A percentile compares a stretch with the other conserved stretches of the same genome.
Evolutionary conservation across 2,329 filamentous ascomycete species (phyloP).

Genomic region (Paramyrothecium roridum): DNA sequence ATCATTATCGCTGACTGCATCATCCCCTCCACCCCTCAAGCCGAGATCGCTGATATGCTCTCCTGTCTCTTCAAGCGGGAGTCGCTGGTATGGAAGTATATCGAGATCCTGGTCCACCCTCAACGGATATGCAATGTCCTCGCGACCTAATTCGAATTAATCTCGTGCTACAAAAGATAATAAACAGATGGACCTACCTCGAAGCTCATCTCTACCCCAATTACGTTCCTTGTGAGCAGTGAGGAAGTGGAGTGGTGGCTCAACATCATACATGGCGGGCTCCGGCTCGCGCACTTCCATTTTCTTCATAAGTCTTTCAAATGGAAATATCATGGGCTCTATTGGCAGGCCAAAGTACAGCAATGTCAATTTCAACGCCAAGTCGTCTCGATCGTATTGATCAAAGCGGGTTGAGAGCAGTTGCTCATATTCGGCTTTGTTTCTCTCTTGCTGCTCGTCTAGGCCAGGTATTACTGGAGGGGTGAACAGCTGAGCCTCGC

Average conservation of each 20-base stretch:
- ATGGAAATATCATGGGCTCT: slow-evolving; percentile 26
- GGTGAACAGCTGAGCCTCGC: slow-evolving; percentile 29
- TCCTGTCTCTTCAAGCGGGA: neutral
- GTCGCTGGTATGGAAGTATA: neutral
- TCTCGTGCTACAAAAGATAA: accelerated
- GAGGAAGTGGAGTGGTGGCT: slow-evolving; percentile 28
- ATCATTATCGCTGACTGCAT: neutral
- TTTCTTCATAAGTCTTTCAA: slow-evolving; percentile 19
- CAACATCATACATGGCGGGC: slow-evolving; percentile 11
- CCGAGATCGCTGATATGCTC: slow-evolving; percentile 1
- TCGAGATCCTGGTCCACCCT: neutral
- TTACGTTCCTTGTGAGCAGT: slow-evolving; percentile 24
- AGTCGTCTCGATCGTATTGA: slow-evolving; percentile 13
- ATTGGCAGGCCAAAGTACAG: slow-evolving; percentile 45
- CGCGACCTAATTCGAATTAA: slow-evolving; percentile 2
- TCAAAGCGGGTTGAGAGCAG: slow-evolving; percentile 28
- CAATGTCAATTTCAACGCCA: slow-evolving; percentile 41
- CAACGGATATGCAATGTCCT: neutral
- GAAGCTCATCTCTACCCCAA: slow-evolving; percentile 20
- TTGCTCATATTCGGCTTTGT: slow-evolving; percentile 22
- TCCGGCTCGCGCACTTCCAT: slow-evolving; percentile 11
- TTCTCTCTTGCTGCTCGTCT: slow-evolving; percentile 25
- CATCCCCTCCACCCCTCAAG: slow-evolving; percentile 12
- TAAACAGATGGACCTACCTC: slow-evolving; percentile 8
- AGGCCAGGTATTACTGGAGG: slow-evolving; percentile 21